Base-by-base conservation (phyloP, 305 asterid genomes). In the Ruellia speciosa region DNA sequence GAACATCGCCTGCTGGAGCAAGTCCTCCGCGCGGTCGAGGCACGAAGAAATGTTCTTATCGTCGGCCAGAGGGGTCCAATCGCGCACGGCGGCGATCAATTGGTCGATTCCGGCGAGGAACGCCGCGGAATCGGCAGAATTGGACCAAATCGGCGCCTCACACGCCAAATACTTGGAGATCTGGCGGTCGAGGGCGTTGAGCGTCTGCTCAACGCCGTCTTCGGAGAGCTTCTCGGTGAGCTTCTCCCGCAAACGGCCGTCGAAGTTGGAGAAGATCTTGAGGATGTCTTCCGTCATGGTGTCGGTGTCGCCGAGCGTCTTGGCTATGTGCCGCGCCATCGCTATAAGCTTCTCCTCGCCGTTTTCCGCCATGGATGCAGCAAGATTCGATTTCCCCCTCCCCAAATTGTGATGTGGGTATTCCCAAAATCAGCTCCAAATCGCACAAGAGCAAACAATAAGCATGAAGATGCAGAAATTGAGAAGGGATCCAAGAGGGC, bases 301-400 rank as follows among this genome's bases (percentile, higher is more conserved):
- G 66, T 88, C 94, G 17, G 85, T 84, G 64, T 86, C 83, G 66
- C 97, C 99, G 14, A 92, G 89, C 1, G 96, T 82, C 73, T 82
- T 88, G 8, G 99, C 99, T 45, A 92, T 92, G 79, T 92, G 92
- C 50, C 99, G 96, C 11, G 99, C 99, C 2, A 88, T 90, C 7
- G 94, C 96, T 35, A 90, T 84, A 20, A 90, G 79, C 83, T 90
- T 90, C 68, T 90, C 95, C 71, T 90, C 97, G 1, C 98, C 98
- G 79, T 84, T 84, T 56, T 88, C 98, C 62, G 94, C 87, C 99
- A 85, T 92, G 17, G 49, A 14, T 14, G 50, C 55, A 24, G 31
- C 31, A 24, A 24, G 31, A 24, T 24, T 24, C 31, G 31, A 24
- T 24, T 24, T 24, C 4, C 31, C 31, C 31, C 4, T 4, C 31